Base-by-base conservation (phyloP, 768 basidiomycete species). In the Leucogyrophana mollusca region DNA sequence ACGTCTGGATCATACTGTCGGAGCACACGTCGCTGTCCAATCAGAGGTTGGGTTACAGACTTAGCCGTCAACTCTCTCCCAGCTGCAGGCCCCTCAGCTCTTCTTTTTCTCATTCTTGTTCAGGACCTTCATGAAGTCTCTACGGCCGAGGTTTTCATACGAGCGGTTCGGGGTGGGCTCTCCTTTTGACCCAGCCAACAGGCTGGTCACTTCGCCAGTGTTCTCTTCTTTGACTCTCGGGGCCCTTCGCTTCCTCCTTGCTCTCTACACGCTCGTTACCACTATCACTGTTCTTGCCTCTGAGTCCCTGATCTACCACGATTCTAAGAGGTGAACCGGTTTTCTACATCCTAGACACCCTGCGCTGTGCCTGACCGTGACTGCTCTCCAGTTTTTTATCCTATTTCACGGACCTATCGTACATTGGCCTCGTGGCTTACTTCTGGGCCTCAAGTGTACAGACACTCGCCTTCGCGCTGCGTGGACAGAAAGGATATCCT, bases 331-430 rank as follows among this genome's bases (percentile, higher is more conserved):
- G 66, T 43, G 32, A 66, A 69, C 59, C 18, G 16, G 24, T 40
- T 25, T n/a, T 35, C 40, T 6, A 17, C 25, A 5, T 32, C 24
- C 21, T 20, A 34, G 43, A 17, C 21, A 37, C 11, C 4, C 47
- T n/a, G 2, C 34, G 7, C n/a, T n/a, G n/a, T n/a, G 35, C 17
- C 20, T 45, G 40, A 43, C 24, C 53, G 34, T 27, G 7, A 33
- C 43, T n/a, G n/a, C 38, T 24, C 21, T 0, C 25, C 57, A 85
- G 84, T 16, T 83, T 67, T 66, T 73, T 83, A 52, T 76, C 78
- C 7, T 87, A 80, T 64, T 86, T 87, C 60, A 87, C 85, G 0
- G 54, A 78, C 47, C 71, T 87, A 1, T 74, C 80, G 0, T 84
- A 79, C 47, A 77, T 79, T 30, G 86, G 86, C 0, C 54, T 85